Percentiles rank a stretch among this genome's conserved stretches.
phyloP scores from a whole-genome alignment of 2,329 filamentous ascomycete genomes.

The Colletotrichum limetticola region DNA sequence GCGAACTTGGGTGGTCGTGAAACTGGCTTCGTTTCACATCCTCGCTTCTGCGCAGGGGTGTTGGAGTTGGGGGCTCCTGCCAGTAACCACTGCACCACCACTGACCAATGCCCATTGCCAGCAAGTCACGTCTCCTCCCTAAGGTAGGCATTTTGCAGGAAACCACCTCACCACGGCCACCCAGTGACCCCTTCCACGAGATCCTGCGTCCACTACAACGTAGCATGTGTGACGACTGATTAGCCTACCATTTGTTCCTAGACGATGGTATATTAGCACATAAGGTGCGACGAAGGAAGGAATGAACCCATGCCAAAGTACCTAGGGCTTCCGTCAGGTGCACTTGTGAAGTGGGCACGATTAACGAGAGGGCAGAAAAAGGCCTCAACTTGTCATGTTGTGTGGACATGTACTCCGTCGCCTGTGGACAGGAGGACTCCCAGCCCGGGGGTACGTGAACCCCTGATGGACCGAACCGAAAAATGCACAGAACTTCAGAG shows the following conservation, averaged over 20 bases:
- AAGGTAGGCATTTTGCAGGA: background rate
- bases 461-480: background rate
- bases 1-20: conserved; percentile 26
- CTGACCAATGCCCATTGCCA: background rate
- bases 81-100: background rate
- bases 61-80: background rate
- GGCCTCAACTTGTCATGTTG: background rate
- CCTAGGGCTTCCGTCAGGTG: background rate
- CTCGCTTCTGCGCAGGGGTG: conserved; percentile 17
- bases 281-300: background rate
- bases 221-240: conserved; percentile 23
- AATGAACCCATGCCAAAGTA: background rate
- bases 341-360: background rate
- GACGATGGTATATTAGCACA: background rate
- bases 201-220: conserved; percentile 19
- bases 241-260: background rate
- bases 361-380: conserved; percentile 25
- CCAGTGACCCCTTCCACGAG: conserved; percentile 4
- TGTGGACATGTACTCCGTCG: conserved; percentile 1
- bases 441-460: background rate
- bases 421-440: conserved; percentile 10
- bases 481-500: conserved; percentile 3
- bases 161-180: background rate
- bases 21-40: conserved; percentile 32
- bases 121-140: conserved; percentile 2